Percentiles rank a stretch among this genome's conserved stretches.
phyloP scores from a whole-genome alignment of 495 filamentous ascomycete genomes.

The Pseudoneurospora amorphoporcata region DNA sequence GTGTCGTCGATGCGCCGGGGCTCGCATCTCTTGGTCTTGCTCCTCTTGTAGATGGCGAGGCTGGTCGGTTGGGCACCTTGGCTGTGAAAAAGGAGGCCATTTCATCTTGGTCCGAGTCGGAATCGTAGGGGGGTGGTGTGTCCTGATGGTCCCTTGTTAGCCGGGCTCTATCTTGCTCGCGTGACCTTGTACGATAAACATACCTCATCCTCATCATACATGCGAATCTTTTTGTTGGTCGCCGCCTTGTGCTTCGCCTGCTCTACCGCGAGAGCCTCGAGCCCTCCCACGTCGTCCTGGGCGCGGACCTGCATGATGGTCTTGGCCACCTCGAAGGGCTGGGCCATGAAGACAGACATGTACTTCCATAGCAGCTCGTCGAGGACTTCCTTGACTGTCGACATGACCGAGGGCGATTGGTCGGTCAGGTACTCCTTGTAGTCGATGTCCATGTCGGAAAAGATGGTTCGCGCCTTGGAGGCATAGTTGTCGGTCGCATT shows the following conservation, averaged over 20 bases:
- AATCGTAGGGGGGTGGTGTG: slow-evolving; percentile 30
- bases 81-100: slow-evolving; percentile 72
- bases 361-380: slow-evolving; percentile 85
- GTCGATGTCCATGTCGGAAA: slow-evolving; percentile 79
- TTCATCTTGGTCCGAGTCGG: slow-evolving; percentile 68
- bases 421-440: slow-evolving; percentile 80
- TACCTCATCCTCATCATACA: slow-evolving; percentile 46
- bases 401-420: slow-evolving; percentile 58
- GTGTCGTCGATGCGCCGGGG: slow-evolving; percentile 18
- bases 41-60: slow-evolving; percentile 34
- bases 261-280: slow-evolving; percentile 12
- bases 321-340: slow-evolving; percentile 96
- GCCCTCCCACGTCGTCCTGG: slow-evolving; percentile 36
- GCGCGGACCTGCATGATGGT: slow-evolving; percentile 72
- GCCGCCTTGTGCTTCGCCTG: slow-evolving; percentile 19
- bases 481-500: slow-evolving; percentile 49
- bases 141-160: slow-evolving; percentile 3
- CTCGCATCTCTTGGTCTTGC: slow-evolving; percentile 17
- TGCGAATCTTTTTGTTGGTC: slow-evolving; percentile 29
- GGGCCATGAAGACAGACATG: slow-evolving; percentile 68
- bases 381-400: slow-evolving; percentile 58
- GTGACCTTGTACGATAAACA: slow-evolving; percentile 1
- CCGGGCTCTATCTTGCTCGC: background rate
- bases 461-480: slow-evolving; percentile 70
- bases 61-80: slow-evolving; percentile 39